Base-by-base conservation (phyloP, 495 filamentous ascomycete species). In the Aspergillus cristatus region DNA sequence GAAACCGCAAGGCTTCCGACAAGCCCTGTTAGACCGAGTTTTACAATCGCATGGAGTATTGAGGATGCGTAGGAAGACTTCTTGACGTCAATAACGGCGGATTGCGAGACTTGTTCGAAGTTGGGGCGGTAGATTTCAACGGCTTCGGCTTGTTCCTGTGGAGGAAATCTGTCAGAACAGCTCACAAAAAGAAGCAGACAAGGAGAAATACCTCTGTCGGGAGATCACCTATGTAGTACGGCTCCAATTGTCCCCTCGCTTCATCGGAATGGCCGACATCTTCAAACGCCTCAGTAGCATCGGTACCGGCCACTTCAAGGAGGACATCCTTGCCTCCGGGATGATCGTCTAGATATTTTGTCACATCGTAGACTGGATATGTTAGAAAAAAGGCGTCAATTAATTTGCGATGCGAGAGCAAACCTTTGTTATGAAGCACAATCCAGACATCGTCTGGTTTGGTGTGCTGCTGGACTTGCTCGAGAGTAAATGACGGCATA, bases 201-300 rank as follows among this genome's bases (percentile, higher is more conserved):
- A 15, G 32, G n/a, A 17, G 8, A 14, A 2, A 6, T 48, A 48
- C 45, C 40, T 48, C 37, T 15, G 32, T 14, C 10, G 51, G 51
- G 4, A 54, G 24, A 34, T 54, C 47, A 2, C 45, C 52, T 31
- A 55, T 26, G 8, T 41, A 32, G 35, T 42, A 62, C 11, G 43
- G 33, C 18, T 48, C 37, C 17, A 60, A 28, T 12, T 49, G 40
- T 24, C 59, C 59, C 12, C 45, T 45, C 10, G 71, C 68, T 32
- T 74, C 72, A 11, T 65, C 60, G 3, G 70, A 71, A 32, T 79
- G 75, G 5, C 72, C 74, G 11, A 60, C 58, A 14, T 75, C 58
- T 14, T 76, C 71, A 35, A 67, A 78, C 0, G 49, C 62, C 12
- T 61, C 61, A 0, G 65, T 76, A 2, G 68, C 73, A 52, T 78